A percentile compares a stretch with the other conserved stretches of the same genome.
These are phyloP conservation scores for Talaromyces atroroseus DNA, from an alignment of 2,329 filamentous ascomycete genomes.

Conservation along the genomic window DNA sequence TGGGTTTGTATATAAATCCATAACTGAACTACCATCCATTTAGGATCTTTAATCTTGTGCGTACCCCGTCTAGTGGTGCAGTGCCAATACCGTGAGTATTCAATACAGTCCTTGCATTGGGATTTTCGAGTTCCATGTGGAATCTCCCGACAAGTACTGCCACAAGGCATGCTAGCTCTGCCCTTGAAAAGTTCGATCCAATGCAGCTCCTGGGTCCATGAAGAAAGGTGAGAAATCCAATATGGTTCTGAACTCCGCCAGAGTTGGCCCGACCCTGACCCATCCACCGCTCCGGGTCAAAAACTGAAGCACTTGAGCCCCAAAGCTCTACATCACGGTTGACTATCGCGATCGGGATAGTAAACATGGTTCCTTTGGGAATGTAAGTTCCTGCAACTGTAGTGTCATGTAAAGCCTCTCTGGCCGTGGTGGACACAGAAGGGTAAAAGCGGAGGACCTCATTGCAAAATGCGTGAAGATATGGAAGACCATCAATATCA, in stretches of 20 bases:
- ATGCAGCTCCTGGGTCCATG: constrained; percentile 77
- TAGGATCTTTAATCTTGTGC: constrained; percentile 60
- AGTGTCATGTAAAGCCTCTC: constrained; percentile 61
- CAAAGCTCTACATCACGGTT: constrained; percentile 67
- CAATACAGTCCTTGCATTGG: constrained; percentile 49
- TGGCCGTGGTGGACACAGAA: constrained; percentile 66
- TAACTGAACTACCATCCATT: constrained; percentile 3
- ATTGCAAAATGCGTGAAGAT: constrained; percentile 72
- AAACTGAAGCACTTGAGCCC: constrained; percentile 68
- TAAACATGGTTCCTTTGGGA: constrained; percentile 63
- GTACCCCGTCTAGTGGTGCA: constrained; percentile 66
- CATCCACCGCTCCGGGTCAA: constrained; percentile 78
- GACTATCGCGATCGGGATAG: constrained; percentile 37
- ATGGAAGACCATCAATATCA: constrained; percentile 64
- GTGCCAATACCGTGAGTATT: constrained; percentile 56
- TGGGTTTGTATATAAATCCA: background rate
- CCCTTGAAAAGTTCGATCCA: constrained; percentile 70
- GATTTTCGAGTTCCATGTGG: constrained; percentile 60
- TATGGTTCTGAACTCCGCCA: constrained; percentile 56
- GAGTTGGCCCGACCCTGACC: constrained; percentile 35
- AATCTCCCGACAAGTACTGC: constrained; percentile 74
- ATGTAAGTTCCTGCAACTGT: constrained; percentile 60
- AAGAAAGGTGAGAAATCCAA: constrained; percentile 10
- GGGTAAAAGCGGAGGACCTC: constrained; percentile 70
- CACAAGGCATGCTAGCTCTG: constrained; percentile 78